phyloP scores from a whole-genome alignment of 192 early-diverging fungal species.

The Backusella macrospora region DNA sequence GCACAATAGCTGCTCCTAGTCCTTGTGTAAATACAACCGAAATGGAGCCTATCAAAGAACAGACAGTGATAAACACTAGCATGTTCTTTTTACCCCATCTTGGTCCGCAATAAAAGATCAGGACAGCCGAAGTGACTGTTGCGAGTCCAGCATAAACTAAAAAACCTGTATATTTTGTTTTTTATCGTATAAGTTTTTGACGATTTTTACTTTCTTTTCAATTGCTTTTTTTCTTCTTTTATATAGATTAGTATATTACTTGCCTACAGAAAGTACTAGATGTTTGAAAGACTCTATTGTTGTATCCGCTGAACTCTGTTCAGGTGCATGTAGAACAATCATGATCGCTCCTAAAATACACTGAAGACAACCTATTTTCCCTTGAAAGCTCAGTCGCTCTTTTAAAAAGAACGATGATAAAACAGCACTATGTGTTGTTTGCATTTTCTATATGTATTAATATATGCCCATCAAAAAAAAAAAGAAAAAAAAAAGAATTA shows the following conservation, averaged over 20 bases:
- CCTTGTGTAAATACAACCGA: slow-evolving; percentile 90
- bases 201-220: background rate
- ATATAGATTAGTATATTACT: background rate
- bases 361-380: slow-evolving; percentile 87
- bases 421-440: slow-evolving; percentile 58
- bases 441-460: background rate
- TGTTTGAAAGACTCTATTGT: slow-evolving; percentile 76
- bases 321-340: slow-evolving; percentile 85
- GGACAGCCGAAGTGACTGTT: slow-evolving; percentile 57
- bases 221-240: background rate
- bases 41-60: slow-evolving; percentile 90
- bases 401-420: slow-evolving; percentile 87
- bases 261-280: slow-evolving; percentile 31
- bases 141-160: slow-evolving; percentile 72
- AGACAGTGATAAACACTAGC: slow-evolving; percentile 89
- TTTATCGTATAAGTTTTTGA: background rate
- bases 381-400: slow-evolving; percentile 79
- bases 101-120: slow-evolving; percentile 82
- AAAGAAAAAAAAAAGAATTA: slow-evolving; percentile 28
- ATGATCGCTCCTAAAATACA: slow-evolving; percentile 86
- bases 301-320: slow-evolving; percentile 72
- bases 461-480: background rate
- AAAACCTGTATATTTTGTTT: slow-evolving; percentile 47
- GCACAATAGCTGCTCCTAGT: slow-evolving; percentile 83
- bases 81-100: slow-evolving; percentile 79